Percentiles rank a stretch among this genome's conserved stretches.
Evolutionary conservation across 169 alveolate species (phyloP).

Genomic region (Cryptosporidium sp.): DNA sequence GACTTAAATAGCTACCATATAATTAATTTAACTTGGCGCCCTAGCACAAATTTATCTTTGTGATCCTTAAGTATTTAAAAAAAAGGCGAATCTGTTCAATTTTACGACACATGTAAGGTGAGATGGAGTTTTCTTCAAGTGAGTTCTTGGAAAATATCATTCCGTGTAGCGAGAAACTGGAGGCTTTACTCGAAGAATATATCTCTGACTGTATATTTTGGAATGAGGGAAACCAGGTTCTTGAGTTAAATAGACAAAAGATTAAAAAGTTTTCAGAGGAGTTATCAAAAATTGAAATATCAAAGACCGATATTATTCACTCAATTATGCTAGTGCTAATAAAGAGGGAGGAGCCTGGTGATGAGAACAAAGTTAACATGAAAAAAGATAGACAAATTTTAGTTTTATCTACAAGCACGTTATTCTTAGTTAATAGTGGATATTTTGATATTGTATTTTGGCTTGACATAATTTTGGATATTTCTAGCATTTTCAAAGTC

Average conservation of each 20-base stretch:
- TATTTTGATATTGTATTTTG: constrained; percentile 47
- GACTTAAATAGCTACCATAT: background rate
- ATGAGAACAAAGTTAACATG: background rate
- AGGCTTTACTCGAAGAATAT: background rate
- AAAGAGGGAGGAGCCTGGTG: background rate
- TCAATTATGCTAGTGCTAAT: constrained; percentile 7
- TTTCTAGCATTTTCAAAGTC: background rate
- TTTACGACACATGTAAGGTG: background rate
- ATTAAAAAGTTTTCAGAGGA: constrained; percentile 31
- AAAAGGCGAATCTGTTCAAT: too few species aligned
- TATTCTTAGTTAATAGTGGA: constrained; percentile 41
- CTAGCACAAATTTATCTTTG: background rate
- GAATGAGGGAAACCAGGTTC: background rate
- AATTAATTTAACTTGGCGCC: background rate
- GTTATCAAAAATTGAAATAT: background rate
- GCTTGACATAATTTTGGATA: constrained; percentile 40
- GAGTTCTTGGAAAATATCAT: constrained; percentile 23
- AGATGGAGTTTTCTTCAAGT: constrained; percentile 24
- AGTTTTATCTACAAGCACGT: constrained; percentile 4
- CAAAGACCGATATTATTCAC: constrained; percentile 23
- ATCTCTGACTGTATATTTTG: constrained; percentile 8
- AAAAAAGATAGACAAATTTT: constrained; percentile 13
- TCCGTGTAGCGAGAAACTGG: constrained; percentile 33
- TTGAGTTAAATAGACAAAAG: constrained; percentile 1
- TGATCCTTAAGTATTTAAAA: background rate